Evolutionary conservation across 1,139 yeast genomes (phyloP).

Genomic region (Yamadazyma friedrichii): DNA sequence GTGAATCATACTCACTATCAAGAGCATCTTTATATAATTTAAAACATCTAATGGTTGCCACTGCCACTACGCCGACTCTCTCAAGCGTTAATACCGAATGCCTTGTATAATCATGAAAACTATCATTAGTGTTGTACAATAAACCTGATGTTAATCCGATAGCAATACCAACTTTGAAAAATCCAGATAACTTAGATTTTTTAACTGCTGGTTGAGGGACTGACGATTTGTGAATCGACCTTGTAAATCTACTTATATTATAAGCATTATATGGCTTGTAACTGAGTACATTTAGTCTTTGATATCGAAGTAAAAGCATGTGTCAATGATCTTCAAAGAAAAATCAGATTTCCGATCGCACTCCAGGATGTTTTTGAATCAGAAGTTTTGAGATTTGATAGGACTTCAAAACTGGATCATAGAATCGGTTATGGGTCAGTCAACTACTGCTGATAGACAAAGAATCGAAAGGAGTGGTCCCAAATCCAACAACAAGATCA

Average conservation of each 20-base stretch:
- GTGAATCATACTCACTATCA: constrained; percentile 40
- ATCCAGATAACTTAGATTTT: constrained; percentile 2
- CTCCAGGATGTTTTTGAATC: too few relatives aligned
- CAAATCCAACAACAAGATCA: constrained; percentile 79
- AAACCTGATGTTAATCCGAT: constrained; percentile 30
- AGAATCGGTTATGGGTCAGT: constrained; percentile 58
- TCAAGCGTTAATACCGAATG: constrained; percentile 43
- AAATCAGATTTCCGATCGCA: too few relatives aligned
- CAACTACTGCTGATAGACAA: constrained; percentile 75
- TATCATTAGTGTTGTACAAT: constrained; percentile 35
- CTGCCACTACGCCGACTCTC: constrained; percentile 61
- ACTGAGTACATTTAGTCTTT: neutral
- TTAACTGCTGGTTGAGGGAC: neutral
- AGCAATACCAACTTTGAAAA: constrained; percentile 30
- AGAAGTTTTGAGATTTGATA: too few relatives aligned
- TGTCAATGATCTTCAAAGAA: neutral
- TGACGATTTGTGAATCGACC: neutral
- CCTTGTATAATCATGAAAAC: constrained; percentile 21
- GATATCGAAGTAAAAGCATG: constrained; percentile 1
- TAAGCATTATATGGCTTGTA: too few relatives aligned
- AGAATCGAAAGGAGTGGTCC: constrained; percentile 86
- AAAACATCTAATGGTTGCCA: constrained; percentile 65
- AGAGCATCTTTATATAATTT: constrained; percentile 61
- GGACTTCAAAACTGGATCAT: too few relatives aligned
- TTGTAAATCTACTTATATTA: too few relatives aligned